Evolutionary conservation across 1,284 basidiomycete genomes (phyloP).

Genomic region (Ceratobasidium sp.): DNA sequence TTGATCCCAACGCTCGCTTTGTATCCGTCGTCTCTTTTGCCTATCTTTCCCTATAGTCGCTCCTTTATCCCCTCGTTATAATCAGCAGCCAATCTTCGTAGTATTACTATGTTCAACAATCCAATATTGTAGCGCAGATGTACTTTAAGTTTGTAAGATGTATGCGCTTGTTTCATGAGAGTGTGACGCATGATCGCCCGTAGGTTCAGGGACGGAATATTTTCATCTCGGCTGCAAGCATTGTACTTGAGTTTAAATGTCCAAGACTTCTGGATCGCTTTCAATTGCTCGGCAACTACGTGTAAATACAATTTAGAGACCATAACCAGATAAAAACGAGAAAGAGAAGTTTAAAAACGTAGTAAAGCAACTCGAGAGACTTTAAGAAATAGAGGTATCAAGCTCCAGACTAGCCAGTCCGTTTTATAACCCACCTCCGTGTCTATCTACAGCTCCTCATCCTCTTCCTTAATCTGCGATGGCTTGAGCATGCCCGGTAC

Average conservation of each 20-base stretch:
- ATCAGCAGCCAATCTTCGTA: not conserved
- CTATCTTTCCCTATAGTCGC: not conserved
- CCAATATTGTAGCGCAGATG: not conserved
- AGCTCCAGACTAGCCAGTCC: slow-evolving; percentile 13
- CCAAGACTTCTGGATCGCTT: slow-evolving; percentile 42
- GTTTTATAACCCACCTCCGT: slow-evolving; percentile 5
- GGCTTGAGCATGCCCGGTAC: slow-evolving; percentile 99
- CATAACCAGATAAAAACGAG: slow-evolving; percentile 41
- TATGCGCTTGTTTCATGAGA: not conserved
- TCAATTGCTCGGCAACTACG: slow-evolving; percentile 44
- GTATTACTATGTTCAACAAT: not conserved
- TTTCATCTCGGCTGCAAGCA: too few relatives aligned
- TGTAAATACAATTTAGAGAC: slow-evolving; percentile 46
- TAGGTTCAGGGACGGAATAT: too few relatives aligned
- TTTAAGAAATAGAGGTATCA: slow-evolving; percentile 43
- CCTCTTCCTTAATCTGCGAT: slow-evolving; percentile 87
- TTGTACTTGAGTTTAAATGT: slow-evolving; percentile 16
- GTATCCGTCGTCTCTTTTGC: not conserved
- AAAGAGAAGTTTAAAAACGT: slow-evolving; percentile 42
- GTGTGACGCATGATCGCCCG: too few relatives aligned
- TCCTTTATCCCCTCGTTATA: slow-evolving; percentile 5
- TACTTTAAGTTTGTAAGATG: not conserved
- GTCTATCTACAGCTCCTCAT: slow-evolving; percentile 69
- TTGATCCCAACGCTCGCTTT: not conserved
- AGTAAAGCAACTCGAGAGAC: slow-evolving; percentile 36